A percentile compares a stretch with the other conserved stretches of the same genome.
Evolutionary conservation across 2,329 filamentous ascomycete species (phyloP).

Genomic region (Fusarium circinatum): DNA sequence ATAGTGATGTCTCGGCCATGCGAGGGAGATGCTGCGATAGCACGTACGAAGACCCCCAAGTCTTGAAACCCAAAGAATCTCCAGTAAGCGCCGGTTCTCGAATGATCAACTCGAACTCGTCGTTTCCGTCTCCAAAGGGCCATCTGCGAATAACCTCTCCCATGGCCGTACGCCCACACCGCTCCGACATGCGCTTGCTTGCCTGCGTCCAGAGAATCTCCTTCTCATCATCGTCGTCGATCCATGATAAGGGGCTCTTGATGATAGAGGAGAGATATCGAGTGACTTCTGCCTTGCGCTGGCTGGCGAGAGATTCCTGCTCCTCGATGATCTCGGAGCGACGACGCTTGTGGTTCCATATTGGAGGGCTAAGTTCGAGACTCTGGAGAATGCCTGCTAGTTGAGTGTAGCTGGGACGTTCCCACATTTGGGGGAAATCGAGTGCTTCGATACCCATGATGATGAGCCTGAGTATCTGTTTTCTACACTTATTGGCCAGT

Average conservation of each 20-base stretch:
- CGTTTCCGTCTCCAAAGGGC: constrained; percentile 56
- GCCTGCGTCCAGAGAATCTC: constrained; percentile 82
- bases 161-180: constrained; percentile 78
- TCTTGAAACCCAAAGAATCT: constrained; percentile 91
- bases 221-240: constrained; percentile 71
- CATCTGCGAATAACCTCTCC: constrained; percentile 65
- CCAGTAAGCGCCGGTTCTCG: constrained; percentile 89
- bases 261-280: constrained; percentile 77
- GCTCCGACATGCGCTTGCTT: constrained; percentile 81
- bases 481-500: not conserved
- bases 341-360: constrained; percentile 67
- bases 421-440: constrained; percentile 86
- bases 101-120: constrained; percentile 73
- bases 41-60: constrained; percentile 91
- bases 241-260: constrained; percentile 74
- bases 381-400: constrained; percentile 74
- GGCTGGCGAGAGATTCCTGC: constrained; percentile 53
- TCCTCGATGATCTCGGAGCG: constrained; percentile 55
- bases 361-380: constrained; percentile 73
- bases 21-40: constrained; percentile 76
- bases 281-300: constrained; percentile 63
- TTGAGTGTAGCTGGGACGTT: constrained; percentile 72
- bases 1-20: constrained; percentile 57
- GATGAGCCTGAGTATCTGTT: not conserved
- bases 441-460: constrained; percentile 48